Base-by-base conservation (phyloP, 176 grass and related monocot species). In the Oryza glaberrima region DNA sequence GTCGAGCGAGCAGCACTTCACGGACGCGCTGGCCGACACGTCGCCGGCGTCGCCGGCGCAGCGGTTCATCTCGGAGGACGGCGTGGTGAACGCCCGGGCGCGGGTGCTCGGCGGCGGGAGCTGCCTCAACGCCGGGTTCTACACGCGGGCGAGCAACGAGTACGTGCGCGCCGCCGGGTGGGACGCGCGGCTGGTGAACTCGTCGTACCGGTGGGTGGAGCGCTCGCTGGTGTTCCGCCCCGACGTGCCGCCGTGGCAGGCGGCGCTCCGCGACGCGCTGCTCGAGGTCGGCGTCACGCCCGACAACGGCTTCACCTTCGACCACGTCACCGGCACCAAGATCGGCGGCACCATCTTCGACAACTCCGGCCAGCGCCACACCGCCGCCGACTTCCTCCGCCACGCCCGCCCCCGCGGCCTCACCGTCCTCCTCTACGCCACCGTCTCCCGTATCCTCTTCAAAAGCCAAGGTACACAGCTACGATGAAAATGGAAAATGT, bases 261-360 rank as follows among this genome's bases (percentile, higher is more conserved):
- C 86, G 0, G 95, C 90, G 77, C 81, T 97, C 48, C 81, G 83
- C 45, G 82, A 94, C 44, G 95, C 92, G 78, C 90, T 97, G 38
- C 86, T 97, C 0, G 90, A 97, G 78, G 86, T 83, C 67, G 95
- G 92, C 12, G 80, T 97, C 17, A 91, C 75, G 6, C 95, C 95
- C 1, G 87, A 81, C 78, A 97, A 94, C 60, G 92, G 92, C 7
- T 97, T 93, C 86, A 97, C 92, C 5, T 94, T 86, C 80, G 92
- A 97, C 83, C 95, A 97, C 79, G 65, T 94, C 8, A 65, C 87
- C 3, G 95, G 92, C 2, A 97, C 95, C n/a, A 97, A 97, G 90
- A 84, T 94, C 73, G 95, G 92, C 4, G 92, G 95, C 74, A 94
- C 95, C 54, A 94, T 92, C 76, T 97, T 97, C 81, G 95, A 97